phyloP scores from a whole-genome alignment of 768 basidiomycete genomes.

The Tulasnella sp. region DNA sequence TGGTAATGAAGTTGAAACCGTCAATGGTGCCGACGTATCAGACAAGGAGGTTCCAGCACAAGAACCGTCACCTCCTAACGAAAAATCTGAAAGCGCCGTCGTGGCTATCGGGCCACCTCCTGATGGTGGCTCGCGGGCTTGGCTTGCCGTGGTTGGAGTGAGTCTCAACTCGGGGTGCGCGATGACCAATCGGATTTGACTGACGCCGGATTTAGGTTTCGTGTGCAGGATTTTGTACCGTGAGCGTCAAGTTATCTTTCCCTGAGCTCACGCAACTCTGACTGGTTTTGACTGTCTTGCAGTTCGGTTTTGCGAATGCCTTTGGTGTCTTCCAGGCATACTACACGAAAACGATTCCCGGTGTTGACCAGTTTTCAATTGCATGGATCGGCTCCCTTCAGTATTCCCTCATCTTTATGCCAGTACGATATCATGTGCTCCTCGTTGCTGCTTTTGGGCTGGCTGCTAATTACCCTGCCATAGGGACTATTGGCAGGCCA shows the following conservation, averaged over 20 bases:
- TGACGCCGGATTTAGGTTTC: not conserved
- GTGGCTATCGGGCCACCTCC: not conserved
- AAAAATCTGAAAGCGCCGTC: not conserved
- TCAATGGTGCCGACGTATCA: not conserved
- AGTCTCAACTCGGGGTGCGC: not conserved
- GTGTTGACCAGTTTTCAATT: constrained; percentile 6
- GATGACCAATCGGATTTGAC: not conserved
- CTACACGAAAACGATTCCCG: not conserved
- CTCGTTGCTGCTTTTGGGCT: not conserved
- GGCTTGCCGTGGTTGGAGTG: constrained; percentile 12
- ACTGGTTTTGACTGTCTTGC: not conserved
- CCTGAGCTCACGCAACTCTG: not conserved
- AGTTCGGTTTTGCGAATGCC: constrained; percentile 8
- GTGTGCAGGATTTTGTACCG: constrained; percentile 5
- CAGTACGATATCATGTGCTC: not conserved
- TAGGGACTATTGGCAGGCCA: constrained; percentile 17
- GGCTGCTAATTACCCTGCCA: not conserved
- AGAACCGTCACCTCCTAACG: not conserved
- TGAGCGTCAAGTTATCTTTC: not conserved
- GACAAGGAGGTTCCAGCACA: not conserved
- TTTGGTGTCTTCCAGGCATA: constrained; percentile 18
- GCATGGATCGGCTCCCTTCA: constrained; percentile 21
- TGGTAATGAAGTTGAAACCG: not conserved
- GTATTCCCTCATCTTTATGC: constrained; percentile 19
- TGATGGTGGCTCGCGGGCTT: constrained; percentile 9